These are phyloP conservation scores for Backusella mclennaniae DNA, from an alignment of 192 early-diverging fungal species.

Conservation along the genomic window DNA sequence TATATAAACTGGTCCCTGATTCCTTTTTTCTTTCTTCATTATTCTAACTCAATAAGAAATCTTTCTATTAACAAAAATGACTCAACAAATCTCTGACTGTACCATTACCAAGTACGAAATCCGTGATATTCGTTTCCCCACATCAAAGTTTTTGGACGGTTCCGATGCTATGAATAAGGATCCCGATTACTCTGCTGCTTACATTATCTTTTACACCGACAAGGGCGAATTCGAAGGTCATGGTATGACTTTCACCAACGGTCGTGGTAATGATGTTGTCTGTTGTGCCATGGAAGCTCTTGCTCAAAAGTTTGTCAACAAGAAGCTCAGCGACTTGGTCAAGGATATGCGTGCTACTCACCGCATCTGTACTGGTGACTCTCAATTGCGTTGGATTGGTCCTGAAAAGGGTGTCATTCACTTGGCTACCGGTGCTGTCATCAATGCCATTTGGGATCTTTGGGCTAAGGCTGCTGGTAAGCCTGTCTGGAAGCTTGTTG, in stretches of 20 bases:
- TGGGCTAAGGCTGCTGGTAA: slow-evolving; percentile 43
- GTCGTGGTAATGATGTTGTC: slow-evolving; percentile 35
- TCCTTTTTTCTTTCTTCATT: slow-evolving; percentile 2
- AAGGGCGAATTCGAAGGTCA: slow-evolving; percentile 26
- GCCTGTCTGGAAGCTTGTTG: slow-evolving; percentile 46
- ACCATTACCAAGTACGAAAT: slow-evolving; percentile 38
- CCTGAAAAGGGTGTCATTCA: slow-evolving; percentile 44
- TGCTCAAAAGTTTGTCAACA: slow-evolving; percentile 32
- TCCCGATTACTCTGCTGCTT: slow-evolving; percentile 43
- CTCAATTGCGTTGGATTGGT: slow-evolving; percentile 41
- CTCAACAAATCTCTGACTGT: slow-evolving; percentile 14
- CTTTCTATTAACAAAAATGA: slow-evolving; percentile 7
- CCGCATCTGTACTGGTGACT: slow-evolving; percentile 36
- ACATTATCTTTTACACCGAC: slow-evolving; percentile 38
- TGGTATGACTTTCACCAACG: slow-evolving; percentile 39
- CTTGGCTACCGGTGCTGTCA: slow-evolving; percentile 41
- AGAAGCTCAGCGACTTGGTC: slow-evolving; percentile 25
- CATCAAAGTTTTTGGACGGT: slow-evolving; percentile 36
- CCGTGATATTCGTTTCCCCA: slow-evolving; percentile 40
- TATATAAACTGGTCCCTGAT: slow-evolving; percentile 3
- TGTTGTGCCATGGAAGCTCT: slow-evolving; percentile 32
- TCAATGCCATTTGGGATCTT: slow-evolving; percentile 47
- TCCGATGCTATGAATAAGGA: slow-evolving; percentile 46
- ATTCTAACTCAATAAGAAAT: background rate
- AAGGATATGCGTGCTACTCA: slow-evolving; percentile 34